These are phyloP conservation scores for Simmondsia chinensis DNA, from an alignment of 148 eudicot genomes.

Conservation along the genomic window DNA sequence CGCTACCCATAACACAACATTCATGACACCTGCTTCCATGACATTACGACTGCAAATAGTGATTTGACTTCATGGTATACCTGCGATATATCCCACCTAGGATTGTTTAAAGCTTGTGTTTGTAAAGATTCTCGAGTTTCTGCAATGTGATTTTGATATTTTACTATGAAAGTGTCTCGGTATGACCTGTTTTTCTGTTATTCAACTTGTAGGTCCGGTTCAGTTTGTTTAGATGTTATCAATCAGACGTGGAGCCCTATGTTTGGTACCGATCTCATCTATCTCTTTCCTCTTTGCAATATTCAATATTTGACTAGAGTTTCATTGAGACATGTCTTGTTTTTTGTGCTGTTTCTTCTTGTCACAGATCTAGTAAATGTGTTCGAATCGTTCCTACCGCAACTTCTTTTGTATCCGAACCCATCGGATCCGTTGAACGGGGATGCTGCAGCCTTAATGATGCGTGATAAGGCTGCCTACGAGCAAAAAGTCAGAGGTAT, in stretches of 20 bases:
- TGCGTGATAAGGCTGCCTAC: slow-evolving; percentile 40
- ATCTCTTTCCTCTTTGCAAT: background rate
- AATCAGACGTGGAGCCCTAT: slow-evolving; percentile 90
- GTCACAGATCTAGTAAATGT: slow-evolving; percentile 55
- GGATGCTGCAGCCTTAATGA: slow-evolving; percentile 56
- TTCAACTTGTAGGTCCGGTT: slow-evolving; percentile 53
- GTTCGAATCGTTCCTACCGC: slow-evolving; percentile 74
- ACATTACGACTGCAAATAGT: too few relatives aligned
- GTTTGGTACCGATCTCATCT: slow-evolving; percentile 45
- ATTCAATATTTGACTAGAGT: background rate
- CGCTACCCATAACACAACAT: too few relatives aligned
- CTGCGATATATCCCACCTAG: too few relatives aligned
- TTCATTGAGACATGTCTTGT: background rate
- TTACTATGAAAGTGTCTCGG: too few relatives aligned
- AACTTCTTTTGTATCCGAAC: slow-evolving; percentile 75
- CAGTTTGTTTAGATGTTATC: slow-evolving; percentile 78
- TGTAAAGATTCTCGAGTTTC: too few relatives aligned
- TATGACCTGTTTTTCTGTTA: too few relatives aligned
- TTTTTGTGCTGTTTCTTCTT: background rate
- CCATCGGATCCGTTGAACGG: slow-evolving; percentile 57
- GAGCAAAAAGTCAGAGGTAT: slow-evolving; percentile 73
- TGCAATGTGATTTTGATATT: too few relatives aligned
- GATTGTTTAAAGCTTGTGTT: too few relatives aligned
- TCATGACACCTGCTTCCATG: too few relatives aligned
- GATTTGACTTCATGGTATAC: too few relatives aligned